Percentiles rank a stretch among this genome's conserved stretches.
Evolutionary conservation across 1,139 yeast genomes (phyloP).

Genomic region (Trichomonascaceae sp.): DNA sequence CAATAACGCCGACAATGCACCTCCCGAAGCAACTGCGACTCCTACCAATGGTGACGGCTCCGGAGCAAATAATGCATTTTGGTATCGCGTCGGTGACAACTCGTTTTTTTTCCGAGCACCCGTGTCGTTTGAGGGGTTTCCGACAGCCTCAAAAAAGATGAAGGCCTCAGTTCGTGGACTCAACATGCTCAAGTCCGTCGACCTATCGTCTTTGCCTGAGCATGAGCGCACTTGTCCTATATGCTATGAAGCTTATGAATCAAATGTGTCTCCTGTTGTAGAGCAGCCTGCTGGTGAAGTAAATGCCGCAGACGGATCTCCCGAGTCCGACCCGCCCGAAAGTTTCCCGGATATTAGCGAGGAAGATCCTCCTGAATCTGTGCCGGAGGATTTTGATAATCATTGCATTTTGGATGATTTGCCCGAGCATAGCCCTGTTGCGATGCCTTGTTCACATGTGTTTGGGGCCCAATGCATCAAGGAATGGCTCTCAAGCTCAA

Average conservation of each 20-base stretch:
- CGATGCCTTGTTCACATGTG: slow-evolving; percentile 74
- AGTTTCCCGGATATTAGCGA: slow-evolving; percentile 6
- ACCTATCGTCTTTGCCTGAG: slow-evolving; percentile 21
- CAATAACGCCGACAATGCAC: neutral
- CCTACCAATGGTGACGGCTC: neutral
- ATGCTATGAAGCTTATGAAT: slow-evolving; percentile 30
- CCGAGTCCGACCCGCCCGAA: slow-evolving; percentile 5
- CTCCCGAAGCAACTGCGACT: neutral
- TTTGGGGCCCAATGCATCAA: slow-evolving; percentile 70
- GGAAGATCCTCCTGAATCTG: slow-evolving; percentile 17
- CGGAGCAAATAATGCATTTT: neutral
- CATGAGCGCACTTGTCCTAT: slow-evolving; percentile 31
- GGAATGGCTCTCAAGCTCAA: slow-evolving; percentile 66
- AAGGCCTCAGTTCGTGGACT: slow-evolving; percentile 31
- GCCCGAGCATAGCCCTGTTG: slow-evolving; percentile 51
- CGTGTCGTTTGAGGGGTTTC: slow-evolving; percentile 1
- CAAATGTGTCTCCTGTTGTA: neutral
- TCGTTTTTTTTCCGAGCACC: slow-evolving; percentile 2
- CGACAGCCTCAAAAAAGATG: slow-evolving; percentile 19
- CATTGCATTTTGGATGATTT: slow-evolving; percentile 2
- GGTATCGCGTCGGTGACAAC: slow-evolving; percentile 4
- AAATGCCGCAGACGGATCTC: neutral
- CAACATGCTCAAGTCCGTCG: slow-evolving; percentile 22
- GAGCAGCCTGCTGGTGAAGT: neutral
- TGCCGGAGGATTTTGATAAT: slow-evolving; percentile 9